Percentiles rank a stretch among this genome's conserved stretches.
Conservation (phyloP, 2,329 filamentous ascomycete genomes). For the Sclerotinia borealis region DNA sequence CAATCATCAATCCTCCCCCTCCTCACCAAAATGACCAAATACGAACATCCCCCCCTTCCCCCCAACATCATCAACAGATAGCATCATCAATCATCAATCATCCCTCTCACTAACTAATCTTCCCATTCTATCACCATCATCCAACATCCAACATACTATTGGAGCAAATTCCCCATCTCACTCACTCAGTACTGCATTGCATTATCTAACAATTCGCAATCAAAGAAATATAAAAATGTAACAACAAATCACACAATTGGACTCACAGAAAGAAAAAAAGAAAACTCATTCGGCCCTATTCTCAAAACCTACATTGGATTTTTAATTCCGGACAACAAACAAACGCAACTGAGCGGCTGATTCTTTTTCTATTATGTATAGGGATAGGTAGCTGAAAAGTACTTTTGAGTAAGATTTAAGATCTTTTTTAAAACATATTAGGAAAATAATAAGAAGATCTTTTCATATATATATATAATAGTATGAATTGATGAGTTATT, state of each 20-base stretch:
- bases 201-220: neutral
- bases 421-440: neutral
- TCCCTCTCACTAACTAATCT: too few relatives aligned
- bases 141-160: neutral
- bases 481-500: neutral
- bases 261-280: neutral
- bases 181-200: neutral
- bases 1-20: too few relatives aligned
- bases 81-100: neutral
- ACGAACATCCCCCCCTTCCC: neutral
- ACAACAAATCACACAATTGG: conserved; percentile 3
- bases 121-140: too few relatives aligned
- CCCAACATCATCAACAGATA: too few relatives aligned
- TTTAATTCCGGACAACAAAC: neutral
- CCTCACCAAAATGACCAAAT: neutral
- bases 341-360: conserved; percentile 3
- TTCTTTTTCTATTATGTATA: neutral
- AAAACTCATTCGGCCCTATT: conserved; percentile 9
- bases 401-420: neutral
- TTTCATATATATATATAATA: too few relatives aligned
- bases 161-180: neutral
- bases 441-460: neutral
- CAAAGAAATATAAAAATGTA: neutral
- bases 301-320: conserved; percentile 3
- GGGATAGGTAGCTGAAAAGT: too few relatives aligned